phyloP scores from a whole-genome alignment of 441 rosid species.

The Gossypium trilobum region DNA sequence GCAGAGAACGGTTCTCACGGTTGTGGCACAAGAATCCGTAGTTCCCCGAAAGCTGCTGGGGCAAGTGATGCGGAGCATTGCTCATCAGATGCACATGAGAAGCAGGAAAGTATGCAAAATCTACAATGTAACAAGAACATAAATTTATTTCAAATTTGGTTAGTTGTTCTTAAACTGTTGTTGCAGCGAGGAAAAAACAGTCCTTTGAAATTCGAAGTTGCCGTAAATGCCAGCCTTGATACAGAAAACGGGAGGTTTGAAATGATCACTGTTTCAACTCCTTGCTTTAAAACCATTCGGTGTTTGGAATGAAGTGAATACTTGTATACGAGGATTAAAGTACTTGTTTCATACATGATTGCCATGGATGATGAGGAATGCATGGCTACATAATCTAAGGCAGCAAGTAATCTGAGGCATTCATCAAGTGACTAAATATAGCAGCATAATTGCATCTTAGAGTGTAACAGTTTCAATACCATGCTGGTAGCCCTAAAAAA shows the following conservation, averaged over 20 bases:
- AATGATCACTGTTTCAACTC: conserved; percentile 32
- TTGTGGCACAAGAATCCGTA: neutral
- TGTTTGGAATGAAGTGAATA: neutral
- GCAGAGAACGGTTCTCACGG: neutral
- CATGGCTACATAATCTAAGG: neutral
- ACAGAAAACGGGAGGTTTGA: conserved; percentile 36
- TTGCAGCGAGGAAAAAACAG: conserved; percentile 35
- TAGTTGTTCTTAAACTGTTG: conserved; percentile 29
- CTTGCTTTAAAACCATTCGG: conserved; percentile 20
- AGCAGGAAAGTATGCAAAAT: conserved; percentile 8
- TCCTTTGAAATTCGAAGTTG: conserved; percentile 35
- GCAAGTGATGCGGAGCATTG: neutral
- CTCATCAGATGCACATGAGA: conserved; percentile 16
- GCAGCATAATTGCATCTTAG: neutral
- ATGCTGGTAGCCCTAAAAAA: too few relatives aligned
- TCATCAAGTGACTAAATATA: neutral
- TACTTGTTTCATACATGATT: neutral
- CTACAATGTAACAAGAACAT: conserved; percentile 7
- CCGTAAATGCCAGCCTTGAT: conserved; percentile 28
- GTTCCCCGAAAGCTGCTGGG: neutral
- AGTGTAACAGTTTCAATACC: neutral
- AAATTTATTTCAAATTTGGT: conserved; percentile 34
- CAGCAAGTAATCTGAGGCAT: too few relatives aligned
- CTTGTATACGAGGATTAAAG: neutral
- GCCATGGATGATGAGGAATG: neutral